Conservation (phyloP, 1,139 yeast species). For the Geotrichum bryndzae region DNA sequence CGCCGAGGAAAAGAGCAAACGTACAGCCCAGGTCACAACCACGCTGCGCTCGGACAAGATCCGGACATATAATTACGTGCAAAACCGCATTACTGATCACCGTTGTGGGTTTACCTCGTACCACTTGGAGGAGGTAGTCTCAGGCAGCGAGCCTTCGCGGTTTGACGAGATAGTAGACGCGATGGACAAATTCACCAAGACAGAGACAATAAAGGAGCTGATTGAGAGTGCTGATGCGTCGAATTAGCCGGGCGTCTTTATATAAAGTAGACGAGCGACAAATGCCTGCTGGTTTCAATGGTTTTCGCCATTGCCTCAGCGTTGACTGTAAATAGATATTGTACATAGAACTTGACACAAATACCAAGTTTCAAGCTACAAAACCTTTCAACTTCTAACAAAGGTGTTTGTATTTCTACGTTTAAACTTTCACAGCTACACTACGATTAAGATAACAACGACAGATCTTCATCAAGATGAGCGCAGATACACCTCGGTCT, state of each 20-base stretch:
- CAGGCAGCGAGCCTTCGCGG: constrained; percentile 46
- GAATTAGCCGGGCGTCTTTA: not conserved
- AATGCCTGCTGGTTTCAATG: not conserved
- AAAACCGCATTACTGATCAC: constrained; percentile 90
- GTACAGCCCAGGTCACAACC: constrained; percentile 80
- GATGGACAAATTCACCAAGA: constrained; percentile 45
- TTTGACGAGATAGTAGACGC: constrained; percentile 59
- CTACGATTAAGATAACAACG: not conserved
- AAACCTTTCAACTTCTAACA: not conserved
- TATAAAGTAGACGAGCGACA: not conserved
- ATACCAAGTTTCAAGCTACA: not conserved
- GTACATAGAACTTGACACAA: not conserved
- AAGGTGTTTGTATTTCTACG: not conserved
- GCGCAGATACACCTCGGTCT: not conserved
- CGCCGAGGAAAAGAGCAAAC: constrained; percentile 56
- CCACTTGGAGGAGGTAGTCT: constrained; percentile 63
- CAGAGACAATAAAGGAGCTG: constrained; percentile 41
- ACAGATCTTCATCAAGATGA: not conserved
- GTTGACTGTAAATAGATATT: not conserved
- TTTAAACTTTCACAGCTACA: not conserved
- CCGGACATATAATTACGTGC: constrained; percentile 88
- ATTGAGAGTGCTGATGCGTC: constrained; percentile 11
- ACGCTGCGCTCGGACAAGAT: constrained; percentile 92
- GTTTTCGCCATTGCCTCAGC: not conserved
- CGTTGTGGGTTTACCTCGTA: constrained; percentile 74